A percentile compares a stretch with the other conserved stretches of the same genome.
Conservation (phyloP, 768 basidiomycete genomes). For the Gymnopilus dilepis region DNA sequence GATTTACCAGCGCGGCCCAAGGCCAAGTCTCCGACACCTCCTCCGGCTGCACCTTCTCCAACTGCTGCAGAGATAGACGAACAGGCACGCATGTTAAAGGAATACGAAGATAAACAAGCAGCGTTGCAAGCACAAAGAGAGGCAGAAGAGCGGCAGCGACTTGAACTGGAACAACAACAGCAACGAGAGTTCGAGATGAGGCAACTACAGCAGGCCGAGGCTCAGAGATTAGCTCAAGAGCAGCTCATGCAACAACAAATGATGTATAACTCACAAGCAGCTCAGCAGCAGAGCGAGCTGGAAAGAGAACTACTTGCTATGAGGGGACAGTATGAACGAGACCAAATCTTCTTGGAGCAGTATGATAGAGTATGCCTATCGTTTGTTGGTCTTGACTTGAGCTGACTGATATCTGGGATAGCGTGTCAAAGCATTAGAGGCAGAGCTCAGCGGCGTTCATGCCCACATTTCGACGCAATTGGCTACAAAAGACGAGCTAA, state of each 20-base stretch:
- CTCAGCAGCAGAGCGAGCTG: constrained; percentile 76
- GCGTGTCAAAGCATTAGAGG: constrained; percentile 22
- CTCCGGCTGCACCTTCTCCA: constrained; percentile 74
- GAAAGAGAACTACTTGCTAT: constrained; percentile 91
- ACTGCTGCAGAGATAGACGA: constrained; percentile 79
- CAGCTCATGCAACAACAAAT: constrained; percentile 85
- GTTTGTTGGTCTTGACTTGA: not conserved
- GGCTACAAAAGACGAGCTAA: constrained; percentile 91
- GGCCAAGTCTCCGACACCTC: constrained; percentile 60
- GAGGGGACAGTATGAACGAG: constrained; percentile 96
- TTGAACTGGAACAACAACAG: constrained; percentile 77
- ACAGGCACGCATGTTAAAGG: constrained; percentile 92
- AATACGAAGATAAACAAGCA: constrained; percentile 96
- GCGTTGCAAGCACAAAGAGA: constrained; percentile 82
- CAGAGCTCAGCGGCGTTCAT: constrained; percentile 67
- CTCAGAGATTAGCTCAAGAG: constrained; percentile 88
- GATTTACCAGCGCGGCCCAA: constrained; percentile 86
- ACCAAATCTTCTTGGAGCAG: constrained; percentile 96
- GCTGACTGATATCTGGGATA: not conserved
- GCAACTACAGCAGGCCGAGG: constrained; percentile 86
- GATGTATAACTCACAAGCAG: constrained; percentile 79
- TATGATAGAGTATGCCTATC: constrained; percentile 84
- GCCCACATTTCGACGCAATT: constrained; percentile 88
- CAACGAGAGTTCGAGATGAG: constrained; percentile 90
- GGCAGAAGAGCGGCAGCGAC: constrained; percentile 80